Base-by-base conservation (phyloP, 805 yeast genomes). In the Kazachstania africana region DNA sequence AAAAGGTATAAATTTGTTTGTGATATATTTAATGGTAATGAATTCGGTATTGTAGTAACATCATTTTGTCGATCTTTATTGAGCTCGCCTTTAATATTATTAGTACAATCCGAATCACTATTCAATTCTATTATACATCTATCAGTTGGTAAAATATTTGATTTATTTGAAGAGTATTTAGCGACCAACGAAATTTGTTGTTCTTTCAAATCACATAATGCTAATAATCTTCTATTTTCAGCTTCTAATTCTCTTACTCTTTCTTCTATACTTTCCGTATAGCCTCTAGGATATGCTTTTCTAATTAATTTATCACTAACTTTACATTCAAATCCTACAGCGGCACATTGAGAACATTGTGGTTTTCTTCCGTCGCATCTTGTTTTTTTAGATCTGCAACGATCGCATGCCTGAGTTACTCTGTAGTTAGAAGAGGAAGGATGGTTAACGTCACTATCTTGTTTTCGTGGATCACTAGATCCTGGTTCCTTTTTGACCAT, bases 361-460 rank as follows among this genome's bases (percentile, higher is more conserved):
- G 79, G 79, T 36, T 72, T 67, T 16, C 31, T 30, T 3, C 87
- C 88, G 45, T 78, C 80, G 54, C 91, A 80, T 40, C 75, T 74
- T 39, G 78, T 77, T 55, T 79, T 80, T 43, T 81, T 76, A 40
- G 77, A 71, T 27, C 88, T 62, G 45, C 91, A 80, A 21, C 91
- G 59, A 50, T 84, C 95, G 55, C 95, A 84, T 0, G 94, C 94
- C 50, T 84, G 95, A 0, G 94, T 87, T 3, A 81, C 80, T 35
- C 95, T 59, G 36, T 73, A 77, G 1, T 69, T 63, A 17, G 41
- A 19, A n/a, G 36, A 32, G 12, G 41, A 37, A 23, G 8, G 22
- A 22, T 20, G 16, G 24, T 32, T 12, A 14, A 12, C 12, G 27
- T 14, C 5, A 28, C 20, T n/a, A n/a, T n/a, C n/a, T n/a, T n/a